Percentiles rank a stretch among this genome's conserved stretches.
These are phyloP conservation scores for Fusarium chuoi DNA, from an alignment of 2,329 filamentous ascomycete species.

Conservation along the genomic window DNA sequence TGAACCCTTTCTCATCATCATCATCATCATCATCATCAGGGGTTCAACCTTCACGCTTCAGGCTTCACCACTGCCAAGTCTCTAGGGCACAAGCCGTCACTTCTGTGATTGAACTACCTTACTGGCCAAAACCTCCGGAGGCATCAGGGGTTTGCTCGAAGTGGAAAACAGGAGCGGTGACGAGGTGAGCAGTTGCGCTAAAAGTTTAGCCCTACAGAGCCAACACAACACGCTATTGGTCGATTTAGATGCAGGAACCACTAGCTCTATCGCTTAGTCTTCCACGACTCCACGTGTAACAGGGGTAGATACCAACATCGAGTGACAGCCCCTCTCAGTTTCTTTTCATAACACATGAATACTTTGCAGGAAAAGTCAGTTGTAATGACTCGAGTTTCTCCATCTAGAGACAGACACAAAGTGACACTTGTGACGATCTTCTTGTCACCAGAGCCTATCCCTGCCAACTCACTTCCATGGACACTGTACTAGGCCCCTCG, in stretches of 20 bases:
- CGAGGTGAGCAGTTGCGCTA: neutral
- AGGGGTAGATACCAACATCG: constrained; percentile 16
- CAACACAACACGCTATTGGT: constrained; percentile 18
- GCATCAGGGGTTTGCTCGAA: constrained; percentile 13
- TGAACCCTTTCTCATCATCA: neutral
- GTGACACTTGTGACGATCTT: neutral
- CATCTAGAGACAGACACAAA: neutral
- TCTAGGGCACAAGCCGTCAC: neutral
- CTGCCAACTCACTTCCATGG: too few species aligned
- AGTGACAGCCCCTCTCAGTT: neutral
- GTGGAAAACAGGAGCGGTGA: constrained; percentile 14
- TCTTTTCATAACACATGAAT: neutral
- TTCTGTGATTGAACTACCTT: neutral
- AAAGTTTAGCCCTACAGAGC: constrained; percentile 25
- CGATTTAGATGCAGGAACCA: constrained; percentile 9
- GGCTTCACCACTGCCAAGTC: neutral
- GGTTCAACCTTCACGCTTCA: neutral
- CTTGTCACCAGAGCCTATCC: neutral
- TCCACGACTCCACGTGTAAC: constrained; percentile 12
- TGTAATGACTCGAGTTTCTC: neutral
- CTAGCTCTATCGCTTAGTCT: constrained; percentile 23
- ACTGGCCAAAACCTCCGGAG: neutral
- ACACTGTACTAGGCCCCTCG: neutral
- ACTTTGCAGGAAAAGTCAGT: neutral
- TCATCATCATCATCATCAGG: neutral